These are phyloP conservation scores for Penicillium occitanis DNA, from an alignment of 2,329 filamentous ascomycete genomes.

Conservation along the genomic window DNA sequence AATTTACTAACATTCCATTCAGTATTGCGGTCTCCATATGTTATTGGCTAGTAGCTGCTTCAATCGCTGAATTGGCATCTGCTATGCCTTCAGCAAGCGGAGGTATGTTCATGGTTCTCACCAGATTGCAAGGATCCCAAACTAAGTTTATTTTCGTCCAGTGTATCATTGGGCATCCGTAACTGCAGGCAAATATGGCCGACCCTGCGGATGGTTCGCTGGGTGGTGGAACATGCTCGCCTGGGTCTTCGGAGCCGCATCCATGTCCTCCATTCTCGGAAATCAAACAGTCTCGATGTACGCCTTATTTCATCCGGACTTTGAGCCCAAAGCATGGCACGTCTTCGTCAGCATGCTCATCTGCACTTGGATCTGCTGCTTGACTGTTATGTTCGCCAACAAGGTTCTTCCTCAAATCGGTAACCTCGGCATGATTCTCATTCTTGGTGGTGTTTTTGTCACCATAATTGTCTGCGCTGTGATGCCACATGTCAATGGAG, in stretches of 20 bases:
- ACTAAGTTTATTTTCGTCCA: slow-evolving; percentile 16
- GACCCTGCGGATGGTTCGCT: slow-evolving; percentile 50
- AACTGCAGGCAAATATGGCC: slow-evolving; percentile 57
- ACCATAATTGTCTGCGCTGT: slow-evolving; percentile 55
- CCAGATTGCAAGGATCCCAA: not conserved
- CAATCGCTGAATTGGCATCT: slow-evolving; percentile 61
- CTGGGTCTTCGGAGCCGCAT: slow-evolving; percentile 64
- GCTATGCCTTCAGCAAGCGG: slow-evolving; percentile 62
- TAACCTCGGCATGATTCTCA: slow-evolving; percentile 58
- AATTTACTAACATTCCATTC: slow-evolving; percentile 23
- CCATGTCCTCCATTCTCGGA: slow-evolving; percentile 58
- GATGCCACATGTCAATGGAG: slow-evolving; percentile 52
- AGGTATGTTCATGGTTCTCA: slow-evolving; percentile 30
- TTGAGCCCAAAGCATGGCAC: slow-evolving; percentile 56
- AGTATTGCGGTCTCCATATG: slow-evolving; percentile 50
- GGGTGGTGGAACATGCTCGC: slow-evolving; percentile 48
- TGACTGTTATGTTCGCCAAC: slow-evolving; percentile 59
- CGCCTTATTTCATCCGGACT: slow-evolving; percentile 57
- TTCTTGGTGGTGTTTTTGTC: slow-evolving; percentile 53
- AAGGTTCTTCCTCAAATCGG: slow-evolving; percentile 52
- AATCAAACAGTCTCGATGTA: slow-evolving; percentile 64
- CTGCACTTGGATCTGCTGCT: slow-evolving; percentile 55
- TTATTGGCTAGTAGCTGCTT: slow-evolving; percentile 60
- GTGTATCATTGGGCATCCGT: slow-evolving; percentile 64
- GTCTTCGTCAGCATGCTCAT: slow-evolving; percentile 60